Evolutionary conservation across 352 stramenopile genomes (phyloP).

Genomic region (Pythium myriotylum): DNA sequence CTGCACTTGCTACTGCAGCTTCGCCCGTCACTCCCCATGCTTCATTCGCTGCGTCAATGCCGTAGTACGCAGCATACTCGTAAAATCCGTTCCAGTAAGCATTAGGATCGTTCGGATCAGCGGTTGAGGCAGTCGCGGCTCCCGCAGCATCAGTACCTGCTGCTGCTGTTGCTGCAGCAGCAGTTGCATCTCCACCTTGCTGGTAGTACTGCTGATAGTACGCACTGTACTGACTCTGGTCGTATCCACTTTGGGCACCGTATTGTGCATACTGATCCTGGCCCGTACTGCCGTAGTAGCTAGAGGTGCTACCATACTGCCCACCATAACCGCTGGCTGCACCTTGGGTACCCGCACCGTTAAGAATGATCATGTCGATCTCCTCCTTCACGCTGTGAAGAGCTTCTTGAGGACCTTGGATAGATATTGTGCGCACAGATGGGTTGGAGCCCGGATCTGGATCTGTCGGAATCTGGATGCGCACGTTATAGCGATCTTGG

Average conservation of each 20-base stretch:
- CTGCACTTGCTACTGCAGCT: conserved; percentile 65
- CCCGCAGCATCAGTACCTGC: conserved; percentile 20
- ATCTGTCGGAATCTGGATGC: conserved; percentile 91
- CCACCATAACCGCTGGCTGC: conserved; percentile 25
- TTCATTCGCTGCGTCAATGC: conserved; percentile 80
- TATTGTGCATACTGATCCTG: conserved; percentile 47
- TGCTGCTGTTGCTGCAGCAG: conserved; percentile 25
- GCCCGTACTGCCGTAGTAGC: conserved; percentile 44
- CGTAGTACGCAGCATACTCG: conserved; percentile 89
- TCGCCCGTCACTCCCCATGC: conserved; percentile 84
- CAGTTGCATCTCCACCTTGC: conserved; percentile 27
- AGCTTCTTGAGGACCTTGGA: conserved; percentile 63
- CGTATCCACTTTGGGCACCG: conserved; percentile 45
- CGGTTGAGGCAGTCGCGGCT: conserved; percentile 34
- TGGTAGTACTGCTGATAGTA: conserved; percentile 86
- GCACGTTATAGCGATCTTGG: conserved; percentile 79
- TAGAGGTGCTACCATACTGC: conserved; percentile 26
- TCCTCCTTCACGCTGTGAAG: conserved; percentile 75
- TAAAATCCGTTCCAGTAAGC: conserved; percentile 91
- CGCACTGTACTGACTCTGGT: conserved; percentile 60
- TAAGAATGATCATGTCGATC: conserved; percentile 78
- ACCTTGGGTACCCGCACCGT: conserved; percentile 58
- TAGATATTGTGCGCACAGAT: conserved; percentile 84
- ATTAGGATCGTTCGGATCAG: conserved; percentile 86
- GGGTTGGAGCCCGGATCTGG: conserved; percentile 82